Evolutionary conservation across 176 grass and related monocot species (phyloP).

Genomic region (Lolium multiflorum): DNA sequence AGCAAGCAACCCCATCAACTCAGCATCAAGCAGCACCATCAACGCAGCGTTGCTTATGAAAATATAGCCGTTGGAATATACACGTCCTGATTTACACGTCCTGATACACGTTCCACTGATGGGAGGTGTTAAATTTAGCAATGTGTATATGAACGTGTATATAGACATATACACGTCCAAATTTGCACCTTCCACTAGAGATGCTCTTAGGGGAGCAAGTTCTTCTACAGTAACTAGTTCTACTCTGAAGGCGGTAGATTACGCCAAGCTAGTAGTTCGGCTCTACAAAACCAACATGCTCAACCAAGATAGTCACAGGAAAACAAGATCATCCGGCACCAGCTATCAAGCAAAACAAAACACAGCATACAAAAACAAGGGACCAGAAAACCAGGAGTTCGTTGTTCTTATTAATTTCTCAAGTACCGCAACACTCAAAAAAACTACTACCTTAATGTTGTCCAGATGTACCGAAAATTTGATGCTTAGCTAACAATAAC

Average conservation of each 20-base stretch:
- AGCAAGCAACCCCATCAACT: too few relatives aligned
- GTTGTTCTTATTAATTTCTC: slow-evolving; percentile 54
- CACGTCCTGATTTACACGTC: too few relatives aligned
- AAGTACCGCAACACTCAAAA: background rate
- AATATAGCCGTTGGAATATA: too few relatives aligned
- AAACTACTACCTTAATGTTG: slow-evolving; percentile 28
- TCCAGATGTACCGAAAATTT: slow-evolving; percentile 42
- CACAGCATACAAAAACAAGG: background rate
- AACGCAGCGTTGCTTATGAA: too few relatives aligned
- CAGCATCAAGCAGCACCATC: too few relatives aligned
- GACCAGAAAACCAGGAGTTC: slow-evolving; percentile 18
- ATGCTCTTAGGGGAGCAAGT: background rate
- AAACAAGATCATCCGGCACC: background rate
- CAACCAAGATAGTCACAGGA: background rate
- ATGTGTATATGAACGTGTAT: too few relatives aligned
- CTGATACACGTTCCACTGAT: too few relatives aligned
- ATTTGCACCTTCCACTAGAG: too few relatives aligned
- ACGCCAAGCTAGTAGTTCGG: background rate
- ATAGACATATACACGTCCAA: too few relatives aligned
- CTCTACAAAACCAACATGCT: background rate
- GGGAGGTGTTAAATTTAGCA: too few relatives aligned
- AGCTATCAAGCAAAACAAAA: background rate
- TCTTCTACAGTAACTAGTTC: background rate
- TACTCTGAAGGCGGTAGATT: too few relatives aligned
- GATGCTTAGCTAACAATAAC: slow-evolving; percentile 38